These are phyloP conservation scores for Aaosphaeria pasadenensis DNA, from an alignment of 2,329 filamentous ascomycete genomes.

Conservation along the genomic window DNA sequence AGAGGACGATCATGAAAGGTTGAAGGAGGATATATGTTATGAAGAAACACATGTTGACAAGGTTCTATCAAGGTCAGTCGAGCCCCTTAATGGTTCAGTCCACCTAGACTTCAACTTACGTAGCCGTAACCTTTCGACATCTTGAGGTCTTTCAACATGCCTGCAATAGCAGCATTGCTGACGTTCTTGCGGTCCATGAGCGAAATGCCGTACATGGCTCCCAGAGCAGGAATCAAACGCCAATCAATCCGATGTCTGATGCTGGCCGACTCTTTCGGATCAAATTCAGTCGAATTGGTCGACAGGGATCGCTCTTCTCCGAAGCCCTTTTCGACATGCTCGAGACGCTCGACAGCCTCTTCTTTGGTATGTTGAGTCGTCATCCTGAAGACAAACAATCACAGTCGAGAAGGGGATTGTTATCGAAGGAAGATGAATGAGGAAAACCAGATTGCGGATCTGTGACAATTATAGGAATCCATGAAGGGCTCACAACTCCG, in stretches of 20 bases:
- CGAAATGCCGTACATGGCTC: slow-evolving; percentile 21
- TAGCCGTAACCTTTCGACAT: slow-evolving; percentile 20
- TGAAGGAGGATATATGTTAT: slow-evolving; percentile 22
- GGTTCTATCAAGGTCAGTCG: slow-evolving; percentile 4
- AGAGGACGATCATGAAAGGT: slow-evolving; percentile 22
- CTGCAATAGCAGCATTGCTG: slow-evolving; percentile 24
- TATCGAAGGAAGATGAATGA: no score
- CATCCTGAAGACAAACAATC: slow-evolving; percentile 8
- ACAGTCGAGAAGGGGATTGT: neutral
- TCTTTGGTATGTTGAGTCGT: slow-evolving; percentile 13
- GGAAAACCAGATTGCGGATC: no score
- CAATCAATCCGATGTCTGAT: slow-evolving; percentile 22
- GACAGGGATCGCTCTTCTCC: slow-evolving; percentile 6
- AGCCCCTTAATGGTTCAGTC: no score
- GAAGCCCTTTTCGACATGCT: slow-evolving; percentile 16
- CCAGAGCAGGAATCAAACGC: slow-evolving; percentile 20
- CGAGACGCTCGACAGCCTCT: slow-evolving; percentile 11
- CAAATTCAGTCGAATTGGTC: slow-evolving; percentile 8
- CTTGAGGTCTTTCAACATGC: slow-evolving; percentile 21
- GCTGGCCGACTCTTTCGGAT: slow-evolving; percentile 13
- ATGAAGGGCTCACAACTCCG: no score
- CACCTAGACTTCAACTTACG: neutral
- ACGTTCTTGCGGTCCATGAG: slow-evolving; percentile 26
- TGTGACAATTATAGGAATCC: no score
- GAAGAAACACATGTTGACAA: slow-evolving; percentile 24